phyloP scores from a whole-genome alignment of 345 rosid species.

The Angophora floribunda region DNA sequence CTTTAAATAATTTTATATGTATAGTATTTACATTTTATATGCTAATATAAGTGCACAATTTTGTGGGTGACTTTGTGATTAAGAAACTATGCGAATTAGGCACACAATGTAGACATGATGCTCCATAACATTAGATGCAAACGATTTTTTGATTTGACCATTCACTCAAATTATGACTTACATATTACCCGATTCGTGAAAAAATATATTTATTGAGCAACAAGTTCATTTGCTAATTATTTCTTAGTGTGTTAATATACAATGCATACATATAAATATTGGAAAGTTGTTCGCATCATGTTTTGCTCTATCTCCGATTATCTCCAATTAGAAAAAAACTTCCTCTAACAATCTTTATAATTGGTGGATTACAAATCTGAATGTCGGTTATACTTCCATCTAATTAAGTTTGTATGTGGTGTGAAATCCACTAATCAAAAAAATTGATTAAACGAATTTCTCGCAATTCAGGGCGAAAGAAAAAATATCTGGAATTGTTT shows the following conservation, averaged over 20 bases:
- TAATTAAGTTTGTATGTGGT: neutral
- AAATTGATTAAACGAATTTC: neutral
- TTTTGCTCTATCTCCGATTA: neutral
- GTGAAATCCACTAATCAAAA: neutral
- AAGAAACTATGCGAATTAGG: neutral
- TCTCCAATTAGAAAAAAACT: neutral
- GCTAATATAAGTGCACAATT: neutral
- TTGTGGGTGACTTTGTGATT: neutral
- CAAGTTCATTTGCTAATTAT: neutral
- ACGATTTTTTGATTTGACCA: neutral
- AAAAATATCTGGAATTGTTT: neutral
- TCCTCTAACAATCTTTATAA: neutral
- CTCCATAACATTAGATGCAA: neutral
- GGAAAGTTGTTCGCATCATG: neutral
- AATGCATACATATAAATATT: neutral
- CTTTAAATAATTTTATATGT: neutral
- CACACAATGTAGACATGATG: neutral
- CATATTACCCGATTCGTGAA: fast-evolving
- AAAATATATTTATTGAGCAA: neutral
- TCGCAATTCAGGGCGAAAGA: no score
- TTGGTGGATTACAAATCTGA: neutral
- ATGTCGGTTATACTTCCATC: neutral
- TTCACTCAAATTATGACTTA: neutral
- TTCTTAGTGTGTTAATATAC: neutral
- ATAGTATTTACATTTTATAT: neutral